A percentile compares a stretch with the other conserved stretches of the same genome.
Evolutionary conservation across 2,329 filamentous ascomycete species (phyloP).

Genomic region (Dichotomopilus funicola): DNA sequence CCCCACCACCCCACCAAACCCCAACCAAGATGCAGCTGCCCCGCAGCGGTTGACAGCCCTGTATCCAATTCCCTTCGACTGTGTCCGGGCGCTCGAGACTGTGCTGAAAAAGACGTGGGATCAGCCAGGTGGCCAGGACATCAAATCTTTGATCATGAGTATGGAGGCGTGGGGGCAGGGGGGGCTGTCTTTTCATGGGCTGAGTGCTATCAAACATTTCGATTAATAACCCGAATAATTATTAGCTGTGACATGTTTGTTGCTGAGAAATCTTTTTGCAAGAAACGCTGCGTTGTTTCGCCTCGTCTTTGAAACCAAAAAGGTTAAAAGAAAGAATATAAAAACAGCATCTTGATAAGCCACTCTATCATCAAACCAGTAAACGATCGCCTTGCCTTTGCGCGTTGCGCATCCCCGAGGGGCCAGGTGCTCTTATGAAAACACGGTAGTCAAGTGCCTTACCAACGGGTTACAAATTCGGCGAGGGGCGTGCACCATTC

Average conservation of each 20-base stretch:
- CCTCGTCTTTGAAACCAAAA: too few species aligned
- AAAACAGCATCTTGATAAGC: too few species aligned
- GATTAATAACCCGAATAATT: too few species aligned
- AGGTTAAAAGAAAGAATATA: too few species aligned
- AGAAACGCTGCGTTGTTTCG: too few species aligned
- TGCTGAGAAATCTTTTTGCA: too few species aligned
- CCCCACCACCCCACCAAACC: constrained; percentile 13
- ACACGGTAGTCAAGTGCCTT: too few species aligned
- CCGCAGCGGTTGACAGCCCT: constrained; percentile 10
- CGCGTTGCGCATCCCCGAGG: not conserved
- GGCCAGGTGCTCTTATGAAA: not conserved
- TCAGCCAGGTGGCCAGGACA: not conserved
- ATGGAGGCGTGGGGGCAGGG: too few species aligned
- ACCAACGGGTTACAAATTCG: not conserved
- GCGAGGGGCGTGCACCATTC: constrained; percentile 7
- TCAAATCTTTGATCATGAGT: not conserved
- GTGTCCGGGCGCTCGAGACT: constrained; percentile 27
- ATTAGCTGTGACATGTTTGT: too few species aligned
- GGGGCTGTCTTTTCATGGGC: too few species aligned
- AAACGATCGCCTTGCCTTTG: not conserved
- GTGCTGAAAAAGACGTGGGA: constrained; percentile 24
- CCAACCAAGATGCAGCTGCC: constrained; percentile 12
- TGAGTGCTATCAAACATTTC: too few species aligned
- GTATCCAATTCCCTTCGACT: not conserved
- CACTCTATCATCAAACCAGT: too few species aligned